Evolutionary conservation across 2,329 filamentous ascomycete genomes (phyloP), one percentile per base, ranked within the genome.

Genomic region (Blumeriella jaapii): DNA sequence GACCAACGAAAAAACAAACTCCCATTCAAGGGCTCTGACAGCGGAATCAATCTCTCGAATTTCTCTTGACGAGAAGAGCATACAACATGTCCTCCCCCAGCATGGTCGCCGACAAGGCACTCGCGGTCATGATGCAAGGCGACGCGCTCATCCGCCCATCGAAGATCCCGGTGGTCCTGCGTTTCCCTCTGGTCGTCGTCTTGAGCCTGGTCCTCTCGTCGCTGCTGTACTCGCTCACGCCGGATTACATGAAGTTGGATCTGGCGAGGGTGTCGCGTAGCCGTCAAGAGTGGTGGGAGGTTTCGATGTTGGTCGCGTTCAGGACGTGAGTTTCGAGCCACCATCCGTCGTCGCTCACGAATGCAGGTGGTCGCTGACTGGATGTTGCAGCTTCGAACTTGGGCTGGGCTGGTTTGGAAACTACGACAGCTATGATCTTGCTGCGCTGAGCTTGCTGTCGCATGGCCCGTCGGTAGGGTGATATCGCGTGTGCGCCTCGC

Each of bases 391-490:
- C 55, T 57, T 75, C 29, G 78, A 86, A 55, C 65, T 93, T 34
- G 73, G 65, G 15, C 53, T 87, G 29, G 78, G 73, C 29, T 94
- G 85, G 84, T 71, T 71, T 49, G 65, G 75, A 27, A 68, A 76
- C 44, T 82, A 81, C 55, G 84, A 93, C 57, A 75, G 80, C 60
- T 68, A 74, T 55, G 79, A 84, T 56, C 63, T 81, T 32, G 71
- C 70, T 8, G 68, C 73, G 29, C 62, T 84, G 52, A 71, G 72
- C 39, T 56, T 84, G 41, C 64, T 95, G 26, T 78, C 79, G 36
- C 77, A 85, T 59, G 71, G 80, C 13, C 89, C 87, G 27, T 72
- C 74, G 50, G 72, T 78, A 56, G n/a, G n/a, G n/a, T 60, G 70
- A 44, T 23, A n/a, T n/a, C 6, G 9, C 30, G 61, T 22, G 13